Percentiles rank a stretch among this genome's conserved stretches.
These are phyloP conservation scores for Hibiscus tridactylites DNA, from an alignment of 345 rosid genomes.

Conservation along the genomic window DNA sequence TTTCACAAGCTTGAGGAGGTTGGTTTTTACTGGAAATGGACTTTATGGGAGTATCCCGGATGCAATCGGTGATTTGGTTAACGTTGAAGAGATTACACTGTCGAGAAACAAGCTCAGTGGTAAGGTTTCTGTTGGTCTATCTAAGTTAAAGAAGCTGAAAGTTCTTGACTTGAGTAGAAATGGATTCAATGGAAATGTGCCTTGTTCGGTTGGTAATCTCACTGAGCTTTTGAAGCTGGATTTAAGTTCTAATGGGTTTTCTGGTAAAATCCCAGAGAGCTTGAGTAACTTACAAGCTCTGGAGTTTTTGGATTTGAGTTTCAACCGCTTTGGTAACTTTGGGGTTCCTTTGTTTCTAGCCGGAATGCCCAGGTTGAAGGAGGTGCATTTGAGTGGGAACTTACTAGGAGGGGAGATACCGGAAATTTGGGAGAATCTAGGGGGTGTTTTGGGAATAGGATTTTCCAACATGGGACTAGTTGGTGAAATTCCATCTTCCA, in stretches of 20 bases:
- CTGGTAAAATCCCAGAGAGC: constrained; percentile 41
- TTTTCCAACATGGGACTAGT: constrained; percentile 43
- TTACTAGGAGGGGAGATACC: constrained; percentile 48
- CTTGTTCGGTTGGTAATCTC: constrained; percentile 36
- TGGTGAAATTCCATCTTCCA: constrained; percentile 50
- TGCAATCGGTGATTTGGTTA: constrained; percentile 26
- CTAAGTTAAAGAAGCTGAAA: constrained; percentile 34
- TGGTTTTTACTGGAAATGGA: constrained; percentile 52
- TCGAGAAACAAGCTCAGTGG: constrained; percentile 53
- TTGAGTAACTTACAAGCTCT: constrained; percentile 31
- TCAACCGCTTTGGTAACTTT: constrained; percentile 38
- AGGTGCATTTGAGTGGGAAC: constrained; percentile 59
- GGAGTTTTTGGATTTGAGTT: constrained; percentile 55
- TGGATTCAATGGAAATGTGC: constrained; percentile 31
- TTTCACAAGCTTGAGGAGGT: constrained; percentile 39
- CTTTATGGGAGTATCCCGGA: constrained; percentile 42
- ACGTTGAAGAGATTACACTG: constrained; percentile 42
- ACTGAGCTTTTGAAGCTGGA: constrained; percentile 53
- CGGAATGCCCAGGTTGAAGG: constrained; percentile 32
- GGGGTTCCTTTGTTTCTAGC: constrained; percentile 48
- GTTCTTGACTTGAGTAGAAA: constrained; percentile 51
- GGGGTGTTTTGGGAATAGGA: constrained; percentile 42
- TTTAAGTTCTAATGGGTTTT: constrained; percentile 37
- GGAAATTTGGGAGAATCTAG: constrained; percentile 48
- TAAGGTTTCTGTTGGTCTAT: constrained; percentile 16